Evolutionary conservation across 345 rosid species (phyloP), one percentile per base, ranked within the genome.

Genomic region (Citrus cavaleriei): DNA sequence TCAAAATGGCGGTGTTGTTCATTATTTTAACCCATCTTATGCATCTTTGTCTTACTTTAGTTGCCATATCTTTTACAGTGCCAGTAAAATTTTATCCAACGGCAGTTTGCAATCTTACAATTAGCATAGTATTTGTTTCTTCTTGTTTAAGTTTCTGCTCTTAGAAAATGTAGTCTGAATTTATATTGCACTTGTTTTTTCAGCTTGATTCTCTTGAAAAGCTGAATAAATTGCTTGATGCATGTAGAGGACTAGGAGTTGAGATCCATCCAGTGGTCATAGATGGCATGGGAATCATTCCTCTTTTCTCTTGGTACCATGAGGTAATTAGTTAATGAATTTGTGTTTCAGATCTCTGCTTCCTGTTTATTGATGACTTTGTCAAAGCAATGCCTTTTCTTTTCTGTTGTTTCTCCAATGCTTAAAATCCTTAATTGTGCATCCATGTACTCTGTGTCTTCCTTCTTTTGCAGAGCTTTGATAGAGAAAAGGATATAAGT

Each of bases 221-320:
- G 90, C 88, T 91, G 86, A 82, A 87, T 79, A 82, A 78, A 74
- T 85, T 91, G 83, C 90, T 89, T 73, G 88, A 88, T 81, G 90
- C 90, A 14, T 89, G 93, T 85, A 74, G 67, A 86, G 57, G 32
- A 72, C 85, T 91, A 55, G 91, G 91, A 71, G 88, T 91, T 67
- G 89, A 85, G 83, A 87, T 87, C 30, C 74, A 78, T 77, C 91
- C 93, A 4, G n/a, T 75, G 62, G 79, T 27, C 40, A 68, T 86
- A 21, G 80, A 82, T 76, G 85, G 85, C 59, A 64, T 91, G 80
- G 93, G 95, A 57, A 88, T 91, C 81, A 73, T 88, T 81, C 95
- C 93, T 64, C 67, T 89, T 62, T 87, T 81, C 83, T 91, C 93
- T 75, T 89, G 93, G 95, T 89, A 91, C 78, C 93, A 91, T 75